Evolutionary conservation across 805 yeast species (phyloP).

Genomic region (Danielia reshetovae): DNA sequence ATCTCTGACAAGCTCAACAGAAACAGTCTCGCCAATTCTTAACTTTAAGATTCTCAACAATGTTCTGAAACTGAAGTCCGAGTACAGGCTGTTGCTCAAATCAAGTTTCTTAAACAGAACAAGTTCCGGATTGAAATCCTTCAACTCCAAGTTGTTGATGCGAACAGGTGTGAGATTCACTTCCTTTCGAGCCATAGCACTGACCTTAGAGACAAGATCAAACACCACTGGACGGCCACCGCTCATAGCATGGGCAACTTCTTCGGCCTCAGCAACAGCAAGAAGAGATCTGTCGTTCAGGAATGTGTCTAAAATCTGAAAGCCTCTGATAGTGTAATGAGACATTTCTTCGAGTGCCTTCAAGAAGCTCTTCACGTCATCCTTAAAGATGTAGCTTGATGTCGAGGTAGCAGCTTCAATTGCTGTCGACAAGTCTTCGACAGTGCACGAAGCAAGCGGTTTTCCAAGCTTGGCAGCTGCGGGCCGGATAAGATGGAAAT

Average conservation of each 20-base stretch:
- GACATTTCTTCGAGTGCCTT: background rate
- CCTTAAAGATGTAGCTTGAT: too few relatives aligned
- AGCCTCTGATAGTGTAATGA: conserved; percentile 1
- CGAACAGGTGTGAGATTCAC: background rate
- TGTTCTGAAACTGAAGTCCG: background rate
- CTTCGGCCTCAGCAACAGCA: conserved; percentile 1
- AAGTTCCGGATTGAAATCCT: background rate
- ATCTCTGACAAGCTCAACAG: too few relatives aligned
- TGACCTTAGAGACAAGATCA: background rate
- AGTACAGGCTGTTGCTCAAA: background rate
- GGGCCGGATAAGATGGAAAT: conserved; percentile 1
- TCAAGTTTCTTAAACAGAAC: background rate
- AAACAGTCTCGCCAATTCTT: background rate
- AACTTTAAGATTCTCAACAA: background rate
- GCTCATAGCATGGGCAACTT: background rate
- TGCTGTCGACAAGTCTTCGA: conserved; percentile 1
- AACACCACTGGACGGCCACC: conserved; percentile 1
- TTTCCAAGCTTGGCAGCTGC: background rate
- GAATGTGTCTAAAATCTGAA: background rate
- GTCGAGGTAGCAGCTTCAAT: background rate
- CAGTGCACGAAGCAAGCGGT: background rate
- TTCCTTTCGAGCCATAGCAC: background rate
- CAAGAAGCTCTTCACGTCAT: background rate
- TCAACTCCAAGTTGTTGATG: background rate
- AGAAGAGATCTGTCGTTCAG: background rate